Evolutionary conservation across 1,284 basidiomycete genomes (phyloP).

Genomic region (Ustilago cynodontis): DNA sequence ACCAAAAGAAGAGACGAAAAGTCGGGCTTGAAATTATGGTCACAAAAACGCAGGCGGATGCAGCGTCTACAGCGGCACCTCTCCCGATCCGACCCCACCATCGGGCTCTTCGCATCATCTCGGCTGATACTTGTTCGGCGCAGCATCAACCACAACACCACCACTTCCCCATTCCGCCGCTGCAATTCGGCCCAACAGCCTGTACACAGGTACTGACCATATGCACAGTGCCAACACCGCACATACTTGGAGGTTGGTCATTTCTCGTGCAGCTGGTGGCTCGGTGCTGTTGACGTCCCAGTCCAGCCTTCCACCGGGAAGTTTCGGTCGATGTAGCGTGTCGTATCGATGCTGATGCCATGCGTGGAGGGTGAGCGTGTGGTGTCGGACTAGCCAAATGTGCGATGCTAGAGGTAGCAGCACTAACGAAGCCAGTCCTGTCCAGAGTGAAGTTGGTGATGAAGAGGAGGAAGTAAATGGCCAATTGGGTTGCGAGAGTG

Average conservation of each 20-base stretch:
- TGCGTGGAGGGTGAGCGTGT: conserved; percentile 26
- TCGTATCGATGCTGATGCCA: conserved; percentile 50
- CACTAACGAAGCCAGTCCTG: conserved; percentile 3
- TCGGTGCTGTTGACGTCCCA: conserved; percentile 34
- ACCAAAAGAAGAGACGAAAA: neutral
- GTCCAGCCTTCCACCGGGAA: conserved; percentile 41
- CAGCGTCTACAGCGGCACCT: neutral
- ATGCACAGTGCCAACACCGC: conserved; percentile 41
- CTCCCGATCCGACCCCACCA: neutral
- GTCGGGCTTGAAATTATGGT: no score
- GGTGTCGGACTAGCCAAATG: conserved; percentile 35
- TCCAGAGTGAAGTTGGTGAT: neutral
- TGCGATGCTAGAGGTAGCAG: conserved; percentile 36
- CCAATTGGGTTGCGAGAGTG: conserved; percentile 23
- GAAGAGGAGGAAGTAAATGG: conserved; percentile 20
- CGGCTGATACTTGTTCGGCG: neutral
- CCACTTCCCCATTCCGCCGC: conserved; percentile 45
- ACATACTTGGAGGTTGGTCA: conserved; percentile 43
- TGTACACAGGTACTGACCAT: conserved; percentile 42
- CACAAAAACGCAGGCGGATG: conserved; percentile 1
- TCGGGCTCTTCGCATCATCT: neutral
- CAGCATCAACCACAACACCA: conserved; percentile 10
- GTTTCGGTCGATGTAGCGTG: conserved; percentile 24
- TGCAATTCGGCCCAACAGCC: conserved; percentile 41
- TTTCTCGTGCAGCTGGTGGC: conserved; percentile 19